These are phyloP conservation scores for Beauveria medogensis DNA, from an alignment of 2,329 filamentous ascomycete genomes.

Conservation along the genomic window DNA sequence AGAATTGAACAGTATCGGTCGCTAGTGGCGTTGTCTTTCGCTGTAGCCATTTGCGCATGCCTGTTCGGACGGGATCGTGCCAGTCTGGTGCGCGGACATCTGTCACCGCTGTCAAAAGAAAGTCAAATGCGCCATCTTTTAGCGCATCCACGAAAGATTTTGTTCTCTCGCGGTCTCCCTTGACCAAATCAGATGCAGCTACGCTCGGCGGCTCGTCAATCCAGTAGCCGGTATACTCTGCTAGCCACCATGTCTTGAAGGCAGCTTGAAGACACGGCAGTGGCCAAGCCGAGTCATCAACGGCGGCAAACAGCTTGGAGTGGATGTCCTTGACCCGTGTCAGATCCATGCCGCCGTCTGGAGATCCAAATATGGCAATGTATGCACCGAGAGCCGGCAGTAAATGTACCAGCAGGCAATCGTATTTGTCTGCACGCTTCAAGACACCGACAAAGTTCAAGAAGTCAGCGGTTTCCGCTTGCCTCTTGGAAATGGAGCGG, in stretches of 20 bases:
- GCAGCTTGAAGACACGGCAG: conserved; percentile 71
- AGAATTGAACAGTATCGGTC: conserved; percentile 60
- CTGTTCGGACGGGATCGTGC: conserved; percentile 78
- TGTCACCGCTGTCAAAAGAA: conserved; percentile 75
- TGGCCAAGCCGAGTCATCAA: conserved; percentile 63
- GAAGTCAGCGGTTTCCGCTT: conserved; percentile 65
- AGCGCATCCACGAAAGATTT: conserved; percentile 62
- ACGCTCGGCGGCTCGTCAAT: conserved; percentile 60
- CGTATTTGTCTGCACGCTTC: conserved; percentile 67
- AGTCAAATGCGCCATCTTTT: conserved; percentile 86
- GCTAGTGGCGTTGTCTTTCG: conserved; percentile 66
- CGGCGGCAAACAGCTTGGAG: conserved; percentile 54
- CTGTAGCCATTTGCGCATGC: conserved; percentile 74
- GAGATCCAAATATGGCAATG: conserved; percentile 70
- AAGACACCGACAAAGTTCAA: conserved; percentile 59
- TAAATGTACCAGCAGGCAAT: conserved; percentile 67
- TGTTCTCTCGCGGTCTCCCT: conserved; percentile 62
- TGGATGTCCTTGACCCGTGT: conserved; percentile 65
- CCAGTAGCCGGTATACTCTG: conserved; percentile 88
- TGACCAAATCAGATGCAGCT: conserved; percentile 54
- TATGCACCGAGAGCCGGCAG: conserved; percentile 71
- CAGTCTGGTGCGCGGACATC: conserved; percentile 75
- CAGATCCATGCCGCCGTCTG: conserved; percentile 60
- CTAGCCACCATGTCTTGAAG: conserved; percentile 76
- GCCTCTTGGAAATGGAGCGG: conserved; percentile 68